These are phyloP conservation scores for Marvania coccoides DNA, from an alignment of 139 green algal species.

Conservation along the genomic window DNA sequence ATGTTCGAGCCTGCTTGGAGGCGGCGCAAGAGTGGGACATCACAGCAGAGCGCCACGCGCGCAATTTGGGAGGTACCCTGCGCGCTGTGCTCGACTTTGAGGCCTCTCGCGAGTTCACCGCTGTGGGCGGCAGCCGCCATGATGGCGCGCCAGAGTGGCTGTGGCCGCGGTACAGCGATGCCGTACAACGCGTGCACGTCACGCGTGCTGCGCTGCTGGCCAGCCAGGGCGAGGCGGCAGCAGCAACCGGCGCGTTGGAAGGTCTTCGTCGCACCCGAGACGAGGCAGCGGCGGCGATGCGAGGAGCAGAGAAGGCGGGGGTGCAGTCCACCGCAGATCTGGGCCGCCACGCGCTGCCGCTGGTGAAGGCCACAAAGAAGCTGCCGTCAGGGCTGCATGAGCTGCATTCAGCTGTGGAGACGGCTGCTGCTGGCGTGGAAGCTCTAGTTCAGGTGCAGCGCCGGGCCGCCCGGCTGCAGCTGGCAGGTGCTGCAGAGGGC, in stretches of 20 bases:
- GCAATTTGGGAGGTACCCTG: not conserved
- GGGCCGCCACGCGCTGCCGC: not conserved
- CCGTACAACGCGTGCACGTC: conserved; percentile 9
- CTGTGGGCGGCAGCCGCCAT: not conserved
- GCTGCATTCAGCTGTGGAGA: not conserved
- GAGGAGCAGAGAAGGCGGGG: not conserved
- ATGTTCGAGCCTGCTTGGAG: not conserved
- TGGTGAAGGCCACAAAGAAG: conserved; percentile 17
- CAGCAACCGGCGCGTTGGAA: not conserved
- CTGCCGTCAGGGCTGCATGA: not conserved
- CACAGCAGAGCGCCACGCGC: not conserved
- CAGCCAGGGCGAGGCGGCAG: not conserved
- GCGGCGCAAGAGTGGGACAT: not conserved
- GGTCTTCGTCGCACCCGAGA: not conserved
- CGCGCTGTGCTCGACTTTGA: conserved; percentile 9
- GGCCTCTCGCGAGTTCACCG: not conserved
- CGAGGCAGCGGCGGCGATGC: not conserved
- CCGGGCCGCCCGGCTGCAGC: conserved; percentile 7
- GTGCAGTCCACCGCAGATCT: not conserved
- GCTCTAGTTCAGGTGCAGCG: conserved; percentile 9
- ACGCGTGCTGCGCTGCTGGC: not conserved
- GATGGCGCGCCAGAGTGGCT: not conserved
- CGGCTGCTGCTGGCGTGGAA: not conserved
- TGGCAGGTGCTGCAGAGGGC: not conserved
- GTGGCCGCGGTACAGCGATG: not conserved